Evolutionary conservation across 2,329 filamentous ascomycete species (phyloP).

Genomic region (Fusarium drepaniforme): DNA sequence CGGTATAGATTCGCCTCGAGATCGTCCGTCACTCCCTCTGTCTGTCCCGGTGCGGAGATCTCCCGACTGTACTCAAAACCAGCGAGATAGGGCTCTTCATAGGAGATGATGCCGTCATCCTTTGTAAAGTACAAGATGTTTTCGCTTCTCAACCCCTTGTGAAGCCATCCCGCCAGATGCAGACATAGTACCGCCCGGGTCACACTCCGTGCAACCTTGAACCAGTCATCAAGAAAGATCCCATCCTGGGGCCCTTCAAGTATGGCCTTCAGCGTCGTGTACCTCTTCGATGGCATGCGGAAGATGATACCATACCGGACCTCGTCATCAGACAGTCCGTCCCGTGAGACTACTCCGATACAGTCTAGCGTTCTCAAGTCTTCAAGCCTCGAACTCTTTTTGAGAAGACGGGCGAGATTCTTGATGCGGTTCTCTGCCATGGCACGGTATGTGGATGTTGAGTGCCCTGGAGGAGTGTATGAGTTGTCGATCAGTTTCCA

Average conservation of each 20-base stretch:
- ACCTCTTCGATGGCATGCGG: not conserved
- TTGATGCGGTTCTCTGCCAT: not conserved
- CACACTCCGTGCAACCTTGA: not conserved
- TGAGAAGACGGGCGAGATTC: not conserved
- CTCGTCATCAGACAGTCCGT: not conserved
- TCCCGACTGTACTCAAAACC: not conserved
- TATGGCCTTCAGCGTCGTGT: not conserved
- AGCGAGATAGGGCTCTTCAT: not conserved
- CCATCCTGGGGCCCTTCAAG: not conserved
- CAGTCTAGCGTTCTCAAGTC: not conserved
- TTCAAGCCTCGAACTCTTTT: not conserved
- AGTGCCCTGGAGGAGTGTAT: not conserved
- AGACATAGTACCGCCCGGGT: not conserved
- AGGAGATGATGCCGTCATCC: not conserved
- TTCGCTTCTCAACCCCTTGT: not conserved
- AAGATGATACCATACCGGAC: not conserved
- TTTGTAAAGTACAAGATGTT: not conserved
- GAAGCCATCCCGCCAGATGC: not conserved
- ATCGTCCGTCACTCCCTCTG: not conserved
- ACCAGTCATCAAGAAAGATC: not conserved
- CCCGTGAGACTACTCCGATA: not conserved
- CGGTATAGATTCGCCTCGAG: not conserved
- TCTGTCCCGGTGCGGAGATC: not conserved
- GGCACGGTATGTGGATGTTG: not conserved
- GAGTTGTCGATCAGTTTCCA: not conserved